Percentiles rank a stretch among this genome's conserved stretches.
Evolutionary conservation across 345 rosid species (phyloP).

Genomic region (Triadica sebifera): DNA sequence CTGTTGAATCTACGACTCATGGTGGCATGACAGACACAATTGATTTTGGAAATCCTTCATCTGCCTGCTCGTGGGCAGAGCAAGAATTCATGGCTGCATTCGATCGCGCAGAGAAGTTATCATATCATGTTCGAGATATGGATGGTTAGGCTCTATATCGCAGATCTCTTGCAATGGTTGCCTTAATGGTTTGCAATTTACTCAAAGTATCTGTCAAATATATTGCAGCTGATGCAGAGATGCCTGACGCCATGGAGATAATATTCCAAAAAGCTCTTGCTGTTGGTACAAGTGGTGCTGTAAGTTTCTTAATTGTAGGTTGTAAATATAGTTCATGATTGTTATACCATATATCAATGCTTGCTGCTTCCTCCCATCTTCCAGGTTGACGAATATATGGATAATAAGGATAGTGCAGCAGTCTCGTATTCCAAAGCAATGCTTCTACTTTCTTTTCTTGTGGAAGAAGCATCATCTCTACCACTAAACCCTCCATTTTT

Average conservation of each 20-base stretch:
- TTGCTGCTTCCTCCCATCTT: background rate
- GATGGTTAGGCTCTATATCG: constrained; percentile 48
- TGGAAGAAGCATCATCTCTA: constrained; percentile 58
- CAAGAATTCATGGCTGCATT: constrained; percentile 54
- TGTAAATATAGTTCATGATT: background rate
- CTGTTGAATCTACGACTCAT: constrained; percentile 15
- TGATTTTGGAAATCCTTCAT: constrained; percentile 42
- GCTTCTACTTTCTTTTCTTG: constrained; percentile 58
- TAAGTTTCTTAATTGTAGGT: constrained; percentile 29
- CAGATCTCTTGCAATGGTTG: constrained; percentile 12
- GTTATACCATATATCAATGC: background rate
- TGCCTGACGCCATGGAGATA: constrained; percentile 82
- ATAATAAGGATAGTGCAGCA: constrained; percentile 51
- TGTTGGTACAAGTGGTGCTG: constrained; percentile 61
- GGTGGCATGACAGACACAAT: constrained; percentile 19
- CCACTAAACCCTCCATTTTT: constrained; percentile 59
- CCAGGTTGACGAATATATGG: constrained; percentile 68
- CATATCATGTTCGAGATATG: constrained; percentile 41
- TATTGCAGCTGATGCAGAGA: constrained; percentile 53
- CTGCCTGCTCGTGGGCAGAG: constrained; percentile 51
- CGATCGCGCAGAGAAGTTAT: constrained; percentile 60
- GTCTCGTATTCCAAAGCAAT: constrained; percentile 60
- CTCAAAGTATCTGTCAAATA: constrained; percentile 14
- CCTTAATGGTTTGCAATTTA: constrained; percentile 17
- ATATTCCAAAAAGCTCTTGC: constrained; percentile 59